Base-by-base conservation (phyloP, 257 asterid species). In the Nyctanthes arbortristis region DNA sequence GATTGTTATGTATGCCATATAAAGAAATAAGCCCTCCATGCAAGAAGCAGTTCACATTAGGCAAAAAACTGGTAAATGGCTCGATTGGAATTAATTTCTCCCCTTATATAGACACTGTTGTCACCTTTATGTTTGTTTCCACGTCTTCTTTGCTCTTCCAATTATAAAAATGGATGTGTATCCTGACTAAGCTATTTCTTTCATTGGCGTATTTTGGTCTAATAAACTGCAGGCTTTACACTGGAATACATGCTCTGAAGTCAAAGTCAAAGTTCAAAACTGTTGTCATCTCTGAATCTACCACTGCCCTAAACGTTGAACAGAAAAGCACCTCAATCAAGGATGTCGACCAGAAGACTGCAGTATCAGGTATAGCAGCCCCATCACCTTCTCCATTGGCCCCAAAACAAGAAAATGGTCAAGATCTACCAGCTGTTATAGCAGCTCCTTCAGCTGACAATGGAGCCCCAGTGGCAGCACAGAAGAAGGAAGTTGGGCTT, bases 211-310 rank as follows among this genome's bases (percentile, higher is more conserved):
- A 40, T 33, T 9, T 43, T 30, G 63, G 54, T 22, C 25, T 55
- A 2, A n/a, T n/a, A 65, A 60, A 45, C 52, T 40, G 36, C 86
- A 93, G 98, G 83, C 84, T 93, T 40, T 87, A 76, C 82, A 91
- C 97, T 1, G 90, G 91, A 64, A 86, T 93, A 63, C 99, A 93
- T 65, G 88, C 88, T 7, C 69, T 72, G 8, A 80, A 84, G 56
- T 72, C 82, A 45, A 84, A 80, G 72, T 61, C 86, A 11, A 80
- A 78, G 80, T 54, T 71, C 30, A 84, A 84, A 80, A 74, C 82
- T 49, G 88, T 86, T 63, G 85, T 77, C 24, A 84, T 84, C 58
- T 75, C 86, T 0, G 88, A 78, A 71, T 76, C 82, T 1, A 73
- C 82, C 0, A 58, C 80, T 24, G 78, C 89, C 66, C 64, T 84